A percentile compares a stretch with the other conserved stretches of the same genome.
Evolutionary conservation across 2,329 filamentous ascomycete genomes (phyloP).

Genomic region (Microsporum ferrugineum): DNA sequence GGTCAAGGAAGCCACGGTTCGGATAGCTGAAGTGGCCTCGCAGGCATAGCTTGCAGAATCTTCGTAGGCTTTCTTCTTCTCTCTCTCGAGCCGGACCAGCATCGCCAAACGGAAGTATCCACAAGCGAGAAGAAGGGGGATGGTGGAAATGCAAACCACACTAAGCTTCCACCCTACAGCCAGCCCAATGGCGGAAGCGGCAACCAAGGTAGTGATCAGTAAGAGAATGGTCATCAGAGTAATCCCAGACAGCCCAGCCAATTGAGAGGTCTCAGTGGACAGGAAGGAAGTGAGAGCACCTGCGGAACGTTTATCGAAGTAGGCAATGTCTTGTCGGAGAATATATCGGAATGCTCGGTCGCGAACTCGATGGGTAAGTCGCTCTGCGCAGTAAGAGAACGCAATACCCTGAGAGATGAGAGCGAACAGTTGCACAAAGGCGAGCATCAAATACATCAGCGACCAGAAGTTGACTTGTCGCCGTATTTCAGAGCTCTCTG

Average conservation of each 20-base stretch:
- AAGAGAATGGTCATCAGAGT: constrained; percentile 78
- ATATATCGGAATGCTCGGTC: constrained; percentile 73
- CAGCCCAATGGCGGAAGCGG: constrained; percentile 57
- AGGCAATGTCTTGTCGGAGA: constrained; percentile 82
- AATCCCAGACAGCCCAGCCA: constrained; percentile 74
- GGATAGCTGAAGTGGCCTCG: constrained; percentile 83
- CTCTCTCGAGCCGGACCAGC: constrained; percentile 64
- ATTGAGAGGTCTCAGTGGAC: constrained; percentile 66
- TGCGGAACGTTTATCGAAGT: constrained; percentile 85
- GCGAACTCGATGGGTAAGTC: constrained; percentile 72
- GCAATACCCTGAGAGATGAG: constrained; percentile 57
- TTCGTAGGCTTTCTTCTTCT: constrained; percentile 68
- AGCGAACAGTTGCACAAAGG: constrained; percentile 57
- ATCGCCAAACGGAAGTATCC: constrained; percentile 84
- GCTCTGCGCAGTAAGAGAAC: constrained; percentile 75
- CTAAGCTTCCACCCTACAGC: constrained; percentile 77
- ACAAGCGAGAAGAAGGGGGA: constrained; percentile 65
- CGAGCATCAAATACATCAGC: constrained; percentile 78
- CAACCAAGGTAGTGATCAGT: constrained; percentile 64
- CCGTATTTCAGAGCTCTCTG: constrained; percentile 47
- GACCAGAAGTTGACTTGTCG: constrained; percentile 72
- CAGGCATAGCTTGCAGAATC: constrained; percentile 75
- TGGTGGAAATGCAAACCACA: constrained; percentile 65
- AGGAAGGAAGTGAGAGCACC: constrained; percentile 81
- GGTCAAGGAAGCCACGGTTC: constrained; percentile 82